Conservation (phyloP, 73 alveolate genomes). For the Symbiodinium pilosum region DNA sequence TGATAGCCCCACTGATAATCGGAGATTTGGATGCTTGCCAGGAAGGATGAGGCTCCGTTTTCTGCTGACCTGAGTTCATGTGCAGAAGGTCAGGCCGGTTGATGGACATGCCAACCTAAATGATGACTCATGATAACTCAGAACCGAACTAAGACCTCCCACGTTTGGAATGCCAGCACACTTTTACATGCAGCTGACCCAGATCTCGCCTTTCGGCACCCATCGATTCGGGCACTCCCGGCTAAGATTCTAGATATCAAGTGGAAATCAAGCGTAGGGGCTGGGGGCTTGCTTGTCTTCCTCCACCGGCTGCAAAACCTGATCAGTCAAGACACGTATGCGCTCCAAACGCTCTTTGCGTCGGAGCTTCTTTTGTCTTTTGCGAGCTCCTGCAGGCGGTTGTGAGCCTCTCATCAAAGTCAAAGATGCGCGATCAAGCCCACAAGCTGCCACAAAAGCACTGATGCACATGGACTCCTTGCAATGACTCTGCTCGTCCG, state of each 20-base stretch:
- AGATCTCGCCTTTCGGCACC: neutral
- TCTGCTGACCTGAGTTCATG: constrained; percentile 34
- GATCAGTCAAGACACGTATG: neutral
- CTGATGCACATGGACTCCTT: too few species aligned
- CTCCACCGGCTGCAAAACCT: neutral
- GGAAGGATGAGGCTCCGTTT: constrained; percentile 32
- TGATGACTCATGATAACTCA: too few species aligned
- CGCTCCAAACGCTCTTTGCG: constrained; percentile 52
- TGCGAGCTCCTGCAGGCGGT: neutral
- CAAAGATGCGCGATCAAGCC: too few species aligned
- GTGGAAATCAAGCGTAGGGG: neutral
- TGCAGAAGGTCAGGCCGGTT: too few species aligned
- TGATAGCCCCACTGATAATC: constrained; percentile 28
- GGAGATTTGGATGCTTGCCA: constrained; percentile 46
- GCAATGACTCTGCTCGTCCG: too few species aligned
- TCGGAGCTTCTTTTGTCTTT: constrained; percentile 34
- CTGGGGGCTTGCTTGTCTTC: too few species aligned
- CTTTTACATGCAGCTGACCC: too few species aligned
- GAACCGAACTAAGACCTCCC: too few species aligned
- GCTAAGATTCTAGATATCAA: neutral
- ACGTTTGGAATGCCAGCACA: too few species aligned
- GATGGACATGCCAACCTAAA: too few species aligned
- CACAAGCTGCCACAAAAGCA: too few species aligned
- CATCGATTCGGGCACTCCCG: neutral
- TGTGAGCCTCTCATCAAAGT: too few species aligned